These are phyloP conservation scores for Rosa multiflora DNA, from an alignment of 306 rosid species.

Conservation along the genomic window DNA sequence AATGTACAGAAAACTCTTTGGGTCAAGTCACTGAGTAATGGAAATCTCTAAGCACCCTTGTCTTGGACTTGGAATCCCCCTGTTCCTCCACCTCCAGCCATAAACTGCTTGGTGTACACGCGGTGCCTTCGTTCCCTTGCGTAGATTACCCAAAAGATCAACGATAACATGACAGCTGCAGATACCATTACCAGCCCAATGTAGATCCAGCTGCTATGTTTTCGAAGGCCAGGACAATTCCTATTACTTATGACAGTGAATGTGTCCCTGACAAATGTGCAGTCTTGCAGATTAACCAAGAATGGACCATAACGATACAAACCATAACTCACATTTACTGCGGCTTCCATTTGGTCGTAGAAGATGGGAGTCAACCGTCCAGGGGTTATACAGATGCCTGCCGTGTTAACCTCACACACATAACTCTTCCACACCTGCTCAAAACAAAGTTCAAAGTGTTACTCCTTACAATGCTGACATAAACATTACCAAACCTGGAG, in stretches of 20 bases:
- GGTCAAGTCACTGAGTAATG: neutral
- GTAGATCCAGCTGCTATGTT: constrained; percentile 44
- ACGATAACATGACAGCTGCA: constrained; percentile 60
- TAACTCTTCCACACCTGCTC: constrained; percentile 70
- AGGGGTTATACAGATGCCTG: constrained; percentile 38
- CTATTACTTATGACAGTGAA: constrained; percentile 41
- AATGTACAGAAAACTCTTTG: constrained; percentile 1
- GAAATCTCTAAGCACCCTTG: constrained; percentile 10
- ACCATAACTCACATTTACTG: constrained; percentile 61
- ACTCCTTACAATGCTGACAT: neutral
- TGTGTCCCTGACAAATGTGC: constrained; percentile 55
- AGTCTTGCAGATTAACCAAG: constrained; percentile 57
- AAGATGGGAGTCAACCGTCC: constrained; percentile 62
- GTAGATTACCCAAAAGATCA: constrained; percentile 68
- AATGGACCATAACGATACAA: constrained; percentile 65
- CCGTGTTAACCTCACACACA: constrained; percentile 47
- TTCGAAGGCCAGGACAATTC: constrained; percentile 56
- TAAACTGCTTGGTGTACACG: constrained; percentile 57
- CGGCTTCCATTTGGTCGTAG: constrained; percentile 47
- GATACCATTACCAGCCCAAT: constrained; percentile 56
- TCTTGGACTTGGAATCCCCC: constrained; percentile 4
- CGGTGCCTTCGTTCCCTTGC: constrained; percentile 71
- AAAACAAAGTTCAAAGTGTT: constrained; percentile 18
- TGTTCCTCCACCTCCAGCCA: neutral
- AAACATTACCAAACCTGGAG: neutral